Conservation (phyloP, 805 yeast genomes). For the Candida boidinii region DNA sequence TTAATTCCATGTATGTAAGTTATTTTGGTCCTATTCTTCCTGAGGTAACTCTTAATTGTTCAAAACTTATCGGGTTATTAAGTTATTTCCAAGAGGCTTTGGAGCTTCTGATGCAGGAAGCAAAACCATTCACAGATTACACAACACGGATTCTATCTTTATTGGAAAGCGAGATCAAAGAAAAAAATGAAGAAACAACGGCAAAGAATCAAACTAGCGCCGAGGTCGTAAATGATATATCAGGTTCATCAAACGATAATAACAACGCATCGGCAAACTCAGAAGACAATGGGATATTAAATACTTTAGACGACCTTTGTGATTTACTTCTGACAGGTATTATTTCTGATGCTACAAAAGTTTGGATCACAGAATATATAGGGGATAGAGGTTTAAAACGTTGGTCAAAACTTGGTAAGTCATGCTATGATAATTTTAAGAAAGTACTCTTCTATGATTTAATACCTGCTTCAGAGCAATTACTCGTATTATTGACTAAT, state of each 20-base stretch:
- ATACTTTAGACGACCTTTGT: slow-evolving; percentile 32
- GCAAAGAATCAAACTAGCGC: no score
- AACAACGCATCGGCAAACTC: no score
- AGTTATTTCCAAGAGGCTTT: slow-evolving; percentile 26
- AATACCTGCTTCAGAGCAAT: slow-evolving; percentile 48
- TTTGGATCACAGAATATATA: slow-evolving; percentile 55
- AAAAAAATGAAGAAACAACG: slow-evolving; percentile 9
- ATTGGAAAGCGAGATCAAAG: slow-evolving; percentile 26
- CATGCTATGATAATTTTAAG: slow-evolving; percentile 41
- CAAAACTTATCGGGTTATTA: slow-evolving; percentile 26
- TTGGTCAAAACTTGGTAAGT: slow-evolving; percentile 42
- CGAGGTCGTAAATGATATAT: no score
- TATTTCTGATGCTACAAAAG: slow-evolving; percentile 38
- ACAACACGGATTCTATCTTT: slow-evolving; percentile 25
- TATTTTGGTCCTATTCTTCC: slow-evolving; percentile 21
- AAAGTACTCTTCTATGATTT: slow-evolving; percentile 39
- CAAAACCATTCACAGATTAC: slow-evolving; percentile 30
- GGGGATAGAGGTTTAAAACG: slow-evolving; percentile 59
- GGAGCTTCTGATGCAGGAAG: slow-evolving; percentile 19
- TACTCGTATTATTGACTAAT: slow-evolving; percentile 36
- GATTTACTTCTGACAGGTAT: slow-evolving; percentile 47
- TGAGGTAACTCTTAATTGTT: slow-evolving; percentile 24
- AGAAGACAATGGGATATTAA: slow-evolving; percentile 7
- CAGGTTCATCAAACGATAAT: no score
- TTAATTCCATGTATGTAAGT: slow-evolving; percentile 20